Evolutionary conservation across 225 moss, liverwort and hornwort species (phyloP), one percentile per base, ranked within the genome.

Genomic region (Marchantia paleacea): DNA sequence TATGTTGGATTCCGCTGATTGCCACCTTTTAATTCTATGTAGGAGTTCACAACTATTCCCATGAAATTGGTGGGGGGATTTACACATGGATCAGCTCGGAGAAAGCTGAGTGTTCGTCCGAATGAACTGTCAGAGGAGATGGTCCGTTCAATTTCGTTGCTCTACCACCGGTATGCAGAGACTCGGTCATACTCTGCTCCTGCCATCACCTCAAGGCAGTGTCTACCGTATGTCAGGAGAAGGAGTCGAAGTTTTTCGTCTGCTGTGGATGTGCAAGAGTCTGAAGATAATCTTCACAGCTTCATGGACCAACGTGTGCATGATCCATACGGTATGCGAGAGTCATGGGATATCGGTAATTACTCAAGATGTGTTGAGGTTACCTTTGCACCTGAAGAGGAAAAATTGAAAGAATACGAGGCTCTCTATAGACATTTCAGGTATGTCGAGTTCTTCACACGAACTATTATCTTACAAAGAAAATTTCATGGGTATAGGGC

Each of bases 41-140:
- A 87, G 87, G 87, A 84, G 12, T 80, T 67, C 10, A 60, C 72
- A 51, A 20, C 73, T 48, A 28, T 78, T 26, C 63, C 78, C 13
- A 50, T 50, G 25, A 78, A 78, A 53, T 66, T 51, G 64, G 5
- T 29, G 22, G 76, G 72, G 22, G 58, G 22, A 52, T 51, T 16
- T 29, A 29, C 63, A 50, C 75, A 50, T 79, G 75, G 83, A 84
- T 77, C 72, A 77, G 22, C 88, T 85, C 79, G 75, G 52, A 70
- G 85, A 78, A 87, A 80, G 49, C 69, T 85, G 29, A 86, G 81
- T 84, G 81, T 85, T 30, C 82, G 77, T 58, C 89, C 95, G 77
- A 94, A 91, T 80, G 88, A 93, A 78, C 77, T 97, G 48, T 90
- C 95, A 63, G 97, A 95, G 81, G 97, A 97, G 80, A 88, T 97